Evolutionary conservation across 495 filamentous ascomycete genomes (phyloP), one percentile per base, ranked within the genome.

Genomic region (Lentithecium fluviatile): DNA sequence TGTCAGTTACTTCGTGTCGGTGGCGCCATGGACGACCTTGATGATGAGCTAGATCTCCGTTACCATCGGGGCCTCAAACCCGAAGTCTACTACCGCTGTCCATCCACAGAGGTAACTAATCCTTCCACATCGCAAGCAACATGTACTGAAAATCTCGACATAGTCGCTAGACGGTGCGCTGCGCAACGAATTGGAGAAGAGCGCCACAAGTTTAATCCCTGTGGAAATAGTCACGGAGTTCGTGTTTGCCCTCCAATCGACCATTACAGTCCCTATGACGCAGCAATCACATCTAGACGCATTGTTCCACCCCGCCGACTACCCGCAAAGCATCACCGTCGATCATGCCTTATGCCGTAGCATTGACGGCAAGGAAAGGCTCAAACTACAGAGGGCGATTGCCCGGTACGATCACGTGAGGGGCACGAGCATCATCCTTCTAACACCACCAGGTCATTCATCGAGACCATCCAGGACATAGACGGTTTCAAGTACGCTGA

Each of bases 31-130:
- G 24, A 55, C 25, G 51, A 45, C 10, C 51, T 60, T 0, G 55
- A 65, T 21, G 56, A 56, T 36, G 50, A 60, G 45, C 40, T 60
- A 1, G 50, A 51, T 45, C 29, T 60, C 24, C 47, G 46, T 15
- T 56, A 50, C 32, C 62, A 65, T 34, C 34, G 60, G 19, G 53
- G 56, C 29, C 55, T 60, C 11, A 47, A 59, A 26, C 56, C 62
- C 1, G 61, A 64, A 12, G 62, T 65, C 42, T 65, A 65, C 56
- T 65, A 60, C 42, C 56, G 56, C 5, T 65, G 56, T 38, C 62
- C 62, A 25, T 50, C 43, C 5, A 15, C 15, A 23, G 62, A 65
- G 37, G 48, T 43, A 29, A 2, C 26, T 5, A 42, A 15, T 49
- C 5, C 20, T n/a, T 25, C 26, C 23, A n/a, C n/a, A 1, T 2